Evolutionary conservation across 805 yeast species (phyloP), one percentile per base, ranked within the genome.

Genomic region (Yarrowia osloensis): DNA sequence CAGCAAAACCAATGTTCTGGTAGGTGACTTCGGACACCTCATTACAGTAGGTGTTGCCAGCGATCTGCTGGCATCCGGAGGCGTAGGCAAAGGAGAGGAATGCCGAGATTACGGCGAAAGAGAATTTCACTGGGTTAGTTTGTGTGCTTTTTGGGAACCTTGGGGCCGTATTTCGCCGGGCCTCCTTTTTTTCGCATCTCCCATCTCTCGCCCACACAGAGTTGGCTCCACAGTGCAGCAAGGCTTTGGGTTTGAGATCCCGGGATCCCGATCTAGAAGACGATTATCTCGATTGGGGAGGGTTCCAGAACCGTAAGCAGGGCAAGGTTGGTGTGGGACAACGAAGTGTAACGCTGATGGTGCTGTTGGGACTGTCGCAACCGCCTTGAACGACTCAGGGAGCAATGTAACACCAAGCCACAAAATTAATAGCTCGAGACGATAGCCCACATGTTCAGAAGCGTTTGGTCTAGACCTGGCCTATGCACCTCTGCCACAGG

Each of bases 41-140:
- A 71, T 84, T 79, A 81, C 98, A 92, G 85, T 89, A 93, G 83
- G 88, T 88, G 82, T 91, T 91, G 72, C 97, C 97, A 70, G 79
- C 83, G 46, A 81, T 83, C 22, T 69, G 62, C 47, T 62, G 67
- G 65, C 73, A 71, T n/a, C 67, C 69, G 54, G 66, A 31, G 31
- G 63, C 63, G 24, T 57, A 57, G 63, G 63, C 63, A 57, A 57
- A 57, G 63, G 63, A 57, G 49, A 57, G 49, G 26, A 57, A 57
- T 57, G 63, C 63, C 63, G 63, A 57, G 35, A 57, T 19, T 7
- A 57, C 63, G 63, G 63, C 63, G 9, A 37, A 39, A 28, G 63
- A 57, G 63, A 57, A 29, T 57, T 57, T 57, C 63, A 57, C 63
- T 57, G 49, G 26, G 63, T 57, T 57, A 57, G 63, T 39, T 39